These are phyloP conservation scores for Scenedesmus sp. DNA, from an alignment of 163 green algal genomes.

Conservation along the genomic window DNA sequence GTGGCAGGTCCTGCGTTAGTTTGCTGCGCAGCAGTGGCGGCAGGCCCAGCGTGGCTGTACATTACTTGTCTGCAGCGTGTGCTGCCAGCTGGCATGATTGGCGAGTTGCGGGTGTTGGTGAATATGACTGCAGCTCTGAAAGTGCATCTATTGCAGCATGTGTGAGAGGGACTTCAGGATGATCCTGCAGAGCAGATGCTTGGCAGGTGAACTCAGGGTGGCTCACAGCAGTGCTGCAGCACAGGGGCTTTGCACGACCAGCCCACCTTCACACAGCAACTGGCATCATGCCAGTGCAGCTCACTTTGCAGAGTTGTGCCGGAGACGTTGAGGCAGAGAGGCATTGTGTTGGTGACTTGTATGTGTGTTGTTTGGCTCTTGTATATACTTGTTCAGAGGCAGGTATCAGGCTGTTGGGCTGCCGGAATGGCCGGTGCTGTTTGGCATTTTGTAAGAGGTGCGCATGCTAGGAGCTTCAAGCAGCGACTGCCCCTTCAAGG, in stretches of 20 bases:
- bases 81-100: background rate
- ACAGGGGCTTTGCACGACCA: background rate
- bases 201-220: background rate
- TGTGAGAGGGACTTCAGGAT: background rate
- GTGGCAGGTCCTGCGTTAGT: background rate
- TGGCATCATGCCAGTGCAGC: background rate
- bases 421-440: no score
- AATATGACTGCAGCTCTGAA: slow-evolving; percentile 34
- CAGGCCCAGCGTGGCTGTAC: background rate
- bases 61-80: background rate
- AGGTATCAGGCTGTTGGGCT: no score
- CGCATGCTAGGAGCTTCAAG: no score
- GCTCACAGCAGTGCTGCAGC: background rate
- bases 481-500: no score
- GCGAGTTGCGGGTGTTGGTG: background rate
- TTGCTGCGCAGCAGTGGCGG: background rate
- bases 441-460: no score
- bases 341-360: background rate
- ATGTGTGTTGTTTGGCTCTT: background rate
- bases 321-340: no score
- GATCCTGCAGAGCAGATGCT: background rate
- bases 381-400: no score
- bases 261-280: background rate
- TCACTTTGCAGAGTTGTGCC: background rate
- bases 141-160: background rate